These are phyloP conservation scores for Phytophthora ramorum DNA, from an alignment of 352 stramenopile species.

Conservation along the genomic window DNA sequence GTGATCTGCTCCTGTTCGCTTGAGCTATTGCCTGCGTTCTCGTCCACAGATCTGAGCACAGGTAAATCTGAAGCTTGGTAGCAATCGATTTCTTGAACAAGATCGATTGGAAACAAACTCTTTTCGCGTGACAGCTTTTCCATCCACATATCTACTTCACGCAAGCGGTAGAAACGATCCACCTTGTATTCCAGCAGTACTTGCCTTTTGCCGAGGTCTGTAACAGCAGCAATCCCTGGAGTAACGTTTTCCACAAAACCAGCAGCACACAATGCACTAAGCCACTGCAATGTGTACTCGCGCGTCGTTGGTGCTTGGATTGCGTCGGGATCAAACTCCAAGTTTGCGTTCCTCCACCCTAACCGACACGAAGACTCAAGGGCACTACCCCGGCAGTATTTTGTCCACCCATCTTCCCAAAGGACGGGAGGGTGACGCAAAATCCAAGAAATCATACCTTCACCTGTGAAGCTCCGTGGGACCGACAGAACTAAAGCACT, in stretches of 20 bases:
- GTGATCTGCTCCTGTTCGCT: background rate
- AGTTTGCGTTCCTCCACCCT: constrained; percentile 41
- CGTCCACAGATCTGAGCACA: background rate
- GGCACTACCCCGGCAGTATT: constrained; percentile 50
- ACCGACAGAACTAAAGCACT: constrained; percentile 42
- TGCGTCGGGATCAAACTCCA: constrained; percentile 53
- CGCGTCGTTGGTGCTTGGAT: constrained; percentile 48
- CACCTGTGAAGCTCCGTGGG: constrained; percentile 61
- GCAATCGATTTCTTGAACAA: constrained; percentile 72
- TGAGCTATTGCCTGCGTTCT: background rate
- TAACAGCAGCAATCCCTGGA: constrained; percentile 3
- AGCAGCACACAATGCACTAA: constrained; percentile 63
- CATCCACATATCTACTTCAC: constrained; percentile 60
- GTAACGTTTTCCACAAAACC: constrained; percentile 67
- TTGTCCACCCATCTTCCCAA: constrained; percentile 61
- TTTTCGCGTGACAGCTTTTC: constrained; percentile 37
- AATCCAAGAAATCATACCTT: constrained; percentile 75
- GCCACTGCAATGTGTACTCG: constrained; percentile 53
- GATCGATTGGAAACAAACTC: constrained; percentile 69
- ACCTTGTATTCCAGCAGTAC: constrained; percentile 53
- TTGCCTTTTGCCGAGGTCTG: constrained; percentile 45
- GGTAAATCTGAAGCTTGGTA: constrained; percentile 19
- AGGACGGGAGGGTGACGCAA: constrained; percentile 46
- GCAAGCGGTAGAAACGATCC: constrained; percentile 64
- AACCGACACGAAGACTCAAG: constrained; percentile 34